Conservation (phyloP, 164 flowering plant genomes). For the Magnolia officinalis region DNA sequence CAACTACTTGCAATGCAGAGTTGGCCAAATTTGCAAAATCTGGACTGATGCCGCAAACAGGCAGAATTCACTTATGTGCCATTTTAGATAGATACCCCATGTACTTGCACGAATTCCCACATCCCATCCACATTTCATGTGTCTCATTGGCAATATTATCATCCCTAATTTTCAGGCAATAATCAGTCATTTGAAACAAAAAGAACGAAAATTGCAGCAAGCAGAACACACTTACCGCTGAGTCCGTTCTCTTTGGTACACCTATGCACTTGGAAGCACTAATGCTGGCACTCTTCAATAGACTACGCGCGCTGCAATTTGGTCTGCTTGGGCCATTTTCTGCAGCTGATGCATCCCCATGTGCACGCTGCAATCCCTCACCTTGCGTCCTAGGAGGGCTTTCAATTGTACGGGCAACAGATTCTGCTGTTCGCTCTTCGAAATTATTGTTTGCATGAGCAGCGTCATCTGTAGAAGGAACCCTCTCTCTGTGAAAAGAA, state of each 20-base stretch:
- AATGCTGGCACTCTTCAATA: conserved; percentile 58
- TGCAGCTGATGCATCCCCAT: conserved; percentile 14
- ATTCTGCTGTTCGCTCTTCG: conserved; percentile 29
- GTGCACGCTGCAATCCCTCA: conserved; percentile 12
- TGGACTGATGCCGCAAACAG: neutral
- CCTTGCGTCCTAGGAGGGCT: conserved; percentile 36
- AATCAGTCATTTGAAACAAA: neutral
- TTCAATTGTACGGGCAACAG: conserved; percentile 31
- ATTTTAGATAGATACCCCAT: neutral
- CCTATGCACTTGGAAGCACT: conserved; percentile 51
- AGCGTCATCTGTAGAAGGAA: conserved; percentile 41
- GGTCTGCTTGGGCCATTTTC: conserved; percentile 29
- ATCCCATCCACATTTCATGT: neutral
- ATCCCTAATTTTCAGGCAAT: neutral
- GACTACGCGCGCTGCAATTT: conserved; percentile 34
- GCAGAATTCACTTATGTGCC: neutral
- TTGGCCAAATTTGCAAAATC: no score
- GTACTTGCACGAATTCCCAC: neutral
- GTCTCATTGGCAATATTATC: neutral
- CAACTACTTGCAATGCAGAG: no score
- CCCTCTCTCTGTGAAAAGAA: conserved; percentile 55
- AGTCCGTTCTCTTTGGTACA: conserved; percentile 23
- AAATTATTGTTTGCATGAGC: conserved; percentile 24
- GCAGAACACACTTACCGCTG: conserved; percentile 27
- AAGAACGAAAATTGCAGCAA: neutral